Base-by-base conservation (phyloP, 768 basidiomycete species). In the Fibroporia radiculosa region DNA sequence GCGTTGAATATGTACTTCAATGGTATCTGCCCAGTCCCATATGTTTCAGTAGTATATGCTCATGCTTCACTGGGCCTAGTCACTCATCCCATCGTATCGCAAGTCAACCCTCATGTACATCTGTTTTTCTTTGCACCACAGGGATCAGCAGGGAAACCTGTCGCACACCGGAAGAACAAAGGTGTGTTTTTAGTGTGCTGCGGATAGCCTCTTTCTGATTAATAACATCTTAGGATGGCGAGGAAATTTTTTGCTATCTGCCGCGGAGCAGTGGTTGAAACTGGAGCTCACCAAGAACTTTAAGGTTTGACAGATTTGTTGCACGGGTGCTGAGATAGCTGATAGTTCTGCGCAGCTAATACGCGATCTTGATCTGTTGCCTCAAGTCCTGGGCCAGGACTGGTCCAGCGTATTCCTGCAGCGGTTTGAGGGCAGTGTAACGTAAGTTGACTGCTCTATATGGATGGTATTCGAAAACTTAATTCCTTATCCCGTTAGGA, bases 321-420 rank as follows among this genome's bases (percentile, higher is more conserved):
- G 29, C 25, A 13, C 13, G 16, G 10, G 20, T 5, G 10, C 38
- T 18, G 13, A 39, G 13, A 23, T 12, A 4, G 19, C 19, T 45
- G 20, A 3, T 14, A 12, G 34, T 35, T 19, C 27, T 32, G 39
- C 47, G 29, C 52, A 81, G 74, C 72, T 98, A 40, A 99, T 99
- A 47, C 84, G 96, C 32, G 96, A 98, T 61, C 74, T 99, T 1
- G 96, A 99, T 59, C 75, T 99, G 18, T 72, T 98, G 44, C 96
- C 96, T n/a, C 84, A 91, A 47, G 56, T 98, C 2, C 69, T 95
- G 4, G 93, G 93, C 2, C 91, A 82, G 59, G 95, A 99, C 61
- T 98, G 95, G 95, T 91, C 89, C 0, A 86, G 85, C 50, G 91
- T 98, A 10, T 99, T 98, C 60, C 67, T 98, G 40, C 96, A 98